phyloP scores from a whole-genome alignment of 2,329 filamentous ascomycete species.

The Phoma sp. region DNA sequence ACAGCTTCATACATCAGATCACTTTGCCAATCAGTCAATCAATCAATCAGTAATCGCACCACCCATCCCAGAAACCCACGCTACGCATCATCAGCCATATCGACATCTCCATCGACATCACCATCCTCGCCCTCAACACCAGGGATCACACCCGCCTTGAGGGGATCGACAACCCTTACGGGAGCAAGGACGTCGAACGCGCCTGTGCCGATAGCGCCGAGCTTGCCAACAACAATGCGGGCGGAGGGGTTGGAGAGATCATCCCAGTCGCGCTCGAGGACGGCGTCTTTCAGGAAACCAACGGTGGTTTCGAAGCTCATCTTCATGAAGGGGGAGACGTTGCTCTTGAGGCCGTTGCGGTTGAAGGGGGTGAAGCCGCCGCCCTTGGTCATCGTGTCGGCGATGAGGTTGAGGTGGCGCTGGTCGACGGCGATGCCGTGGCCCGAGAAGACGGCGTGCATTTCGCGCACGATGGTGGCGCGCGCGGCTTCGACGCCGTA shows the following conservation, averaged over 20 bases:
- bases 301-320: conserved; percentile 99
- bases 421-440: conserved; percentile 94
- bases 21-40: not conserved
- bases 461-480: conserved; percentile 82
- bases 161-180: conserved; percentile 36
- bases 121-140: conserved; percentile 18
- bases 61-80: not conserved
- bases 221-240: conserved; percentile 83
- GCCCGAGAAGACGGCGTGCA: conserved; percentile 82
- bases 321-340: conserved; percentile 92
- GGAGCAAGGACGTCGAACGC: conserved; percentile 80
- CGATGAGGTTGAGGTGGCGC: conserved; percentile 92
- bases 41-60: not conserved
- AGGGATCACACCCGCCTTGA: conserved; percentile 26
- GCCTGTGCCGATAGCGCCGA: conserved; percentile 86
- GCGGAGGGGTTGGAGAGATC: conserved; percentile 84
- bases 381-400: conserved; percentile 95
- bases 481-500: conserved; percentile 96
- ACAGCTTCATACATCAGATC: no score
- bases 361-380: conserved; percentile 92
- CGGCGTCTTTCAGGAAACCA: conserved; percentile 89
- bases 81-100: conserved; percentile 14
- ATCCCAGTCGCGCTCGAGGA: conserved; percentile 89
- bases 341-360: conserved; percentile 83
- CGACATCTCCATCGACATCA: conserved; percentile 18